Percentiles rank a stretch among this genome's conserved stretches.
Evolutionary conservation across 2,329 filamentous ascomycete genomes (phyloP).

Genomic region (Hyphodiscus sp.): DNA sequence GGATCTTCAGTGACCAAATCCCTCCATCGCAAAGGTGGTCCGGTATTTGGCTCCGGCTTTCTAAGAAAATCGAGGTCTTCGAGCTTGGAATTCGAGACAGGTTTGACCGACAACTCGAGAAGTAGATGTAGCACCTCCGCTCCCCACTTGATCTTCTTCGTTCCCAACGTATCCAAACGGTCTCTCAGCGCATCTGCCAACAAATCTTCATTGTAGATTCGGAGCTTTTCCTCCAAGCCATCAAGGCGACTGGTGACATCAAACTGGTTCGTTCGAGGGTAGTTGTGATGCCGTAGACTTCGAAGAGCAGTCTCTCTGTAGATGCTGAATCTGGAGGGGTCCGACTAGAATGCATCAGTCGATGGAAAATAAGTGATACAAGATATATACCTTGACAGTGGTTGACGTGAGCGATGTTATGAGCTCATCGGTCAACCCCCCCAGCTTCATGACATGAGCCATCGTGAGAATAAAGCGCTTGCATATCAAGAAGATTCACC

Average conservation of each 20-base stretch:
- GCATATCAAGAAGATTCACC: background rate
- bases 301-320: conserved; percentile 45
- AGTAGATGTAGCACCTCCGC: conserved; percentile 77
- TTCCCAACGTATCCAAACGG: conserved; percentile 53
- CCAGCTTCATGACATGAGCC: conserved; percentile 63
- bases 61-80: conserved; percentile 53
- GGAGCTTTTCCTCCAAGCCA: conserved; percentile 81
- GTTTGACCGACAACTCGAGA: conserved; percentile 74
- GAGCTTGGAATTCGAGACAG: conserved; percentile 62
- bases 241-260: conserved; percentile 58
- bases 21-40: conserved; percentile 62
- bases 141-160: conserved; percentile 53
- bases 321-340: conserved; percentile 34
- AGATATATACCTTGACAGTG: conserved; percentile 41
- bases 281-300: conserved; percentile 47
- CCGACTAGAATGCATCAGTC: conserved; percentile 14
- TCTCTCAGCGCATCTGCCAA: conserved; percentile 63
- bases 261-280: conserved; percentile 68
- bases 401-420: conserved; percentile 56
- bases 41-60: conserved; percentile 37
- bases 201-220: conserved; percentile 70
- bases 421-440: conserved; percentile 62
- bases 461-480: conserved; percentile 37
- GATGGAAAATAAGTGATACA: background rate
- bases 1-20: conserved; percentile 73